Evolutionary conservation across 129 eudicot genomes (phyloP), one percentile per base, ranked within the genome.

Genomic region (Helichrysum umbraculigerum): DNA sequence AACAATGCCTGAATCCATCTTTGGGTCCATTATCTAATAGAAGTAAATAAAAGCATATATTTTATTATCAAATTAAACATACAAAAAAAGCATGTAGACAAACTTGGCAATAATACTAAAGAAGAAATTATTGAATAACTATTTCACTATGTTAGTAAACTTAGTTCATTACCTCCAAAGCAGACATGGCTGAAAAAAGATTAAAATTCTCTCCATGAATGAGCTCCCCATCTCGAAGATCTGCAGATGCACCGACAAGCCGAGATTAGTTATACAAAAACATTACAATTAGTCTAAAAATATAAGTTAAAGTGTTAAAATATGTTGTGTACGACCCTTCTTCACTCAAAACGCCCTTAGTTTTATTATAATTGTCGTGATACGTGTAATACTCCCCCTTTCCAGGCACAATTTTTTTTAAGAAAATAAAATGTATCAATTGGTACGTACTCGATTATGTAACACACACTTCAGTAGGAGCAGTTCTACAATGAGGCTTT

Each of bases 1-100:
- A 78, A 85, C 97, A 71, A 94, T 91, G 76, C 98, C 98, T 68
- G 98, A 94, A 89, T 94, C 98, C 98, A 94, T 94, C 93, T 94
- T 94, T 63, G 98, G 98, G 85, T 94, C 98, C 98, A 94, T 94
- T 84, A 94, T 94, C 98, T 94, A 84, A 44, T 71, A 35, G 35
- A 86, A 54, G 66, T 29, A 77, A 65, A 70, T 22, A 63, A 81
- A 79, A 52, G 20, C 62, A 32, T 41, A 14, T 5, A 32, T 32
- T 32, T 22, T 22, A 10, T 12, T 44, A 12, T 44, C 9, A 12
- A 12, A 47, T 47, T 17, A 47, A 47, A 3, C 17, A 14, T 47
- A 14, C 15, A 47, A 47, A 11, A 47, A 44, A 12, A 14, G 0
- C 54, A 14, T 47, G n/a, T 22, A 14, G 17, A 25, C 5, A 59